A percentile compares a stretch with the other conserved stretches of the same genome.
phyloP scores from a whole-genome alignment of 176 grass and related monocot genomes.

The Rhipidocladum racemiflorum region DNA sequence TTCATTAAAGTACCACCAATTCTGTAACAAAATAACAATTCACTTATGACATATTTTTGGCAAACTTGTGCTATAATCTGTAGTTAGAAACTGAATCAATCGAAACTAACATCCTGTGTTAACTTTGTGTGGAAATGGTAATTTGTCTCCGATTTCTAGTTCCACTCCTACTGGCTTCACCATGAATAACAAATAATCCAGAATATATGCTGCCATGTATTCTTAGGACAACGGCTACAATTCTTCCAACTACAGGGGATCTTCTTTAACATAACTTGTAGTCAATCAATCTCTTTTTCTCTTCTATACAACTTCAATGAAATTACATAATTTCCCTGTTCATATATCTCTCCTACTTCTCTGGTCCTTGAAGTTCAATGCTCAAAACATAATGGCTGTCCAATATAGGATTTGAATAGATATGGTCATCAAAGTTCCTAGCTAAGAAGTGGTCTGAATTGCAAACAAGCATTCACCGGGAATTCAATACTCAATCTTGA shows the following conservation, averaged over 20 bases:
- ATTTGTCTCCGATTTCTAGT: not conserved
- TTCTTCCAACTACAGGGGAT: not conserved
- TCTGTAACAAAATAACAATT: too few species aligned
- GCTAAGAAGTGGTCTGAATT: not conserved
- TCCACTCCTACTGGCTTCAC: not conserved
- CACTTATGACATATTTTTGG: too few species aligned
- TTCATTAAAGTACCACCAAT: too few species aligned
- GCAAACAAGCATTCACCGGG: not conserved
- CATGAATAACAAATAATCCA: not conserved
- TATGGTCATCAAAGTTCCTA: not conserved
- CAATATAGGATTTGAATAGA: constrained; percentile 12
- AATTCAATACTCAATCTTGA: not conserved
- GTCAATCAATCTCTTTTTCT: too few species aligned
- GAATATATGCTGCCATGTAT: constrained; percentile 23
- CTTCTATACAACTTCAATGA: not conserved
- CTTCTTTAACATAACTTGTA: not conserved
- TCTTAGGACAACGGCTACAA: constrained; percentile 1
- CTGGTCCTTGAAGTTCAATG: not conserved
- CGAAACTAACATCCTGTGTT: not conserved
- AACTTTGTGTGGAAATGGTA: not conserved
- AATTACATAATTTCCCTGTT: too few species aligned
- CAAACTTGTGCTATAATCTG: too few species aligned
- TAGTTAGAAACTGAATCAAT: not conserved
- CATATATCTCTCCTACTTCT: too few species aligned
- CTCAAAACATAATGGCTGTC: not conserved